These are phyloP conservation scores for Meyerozyma elateridarum DNA, from an alignment of 1,139 yeast species.

Conservation along the genomic window DNA sequence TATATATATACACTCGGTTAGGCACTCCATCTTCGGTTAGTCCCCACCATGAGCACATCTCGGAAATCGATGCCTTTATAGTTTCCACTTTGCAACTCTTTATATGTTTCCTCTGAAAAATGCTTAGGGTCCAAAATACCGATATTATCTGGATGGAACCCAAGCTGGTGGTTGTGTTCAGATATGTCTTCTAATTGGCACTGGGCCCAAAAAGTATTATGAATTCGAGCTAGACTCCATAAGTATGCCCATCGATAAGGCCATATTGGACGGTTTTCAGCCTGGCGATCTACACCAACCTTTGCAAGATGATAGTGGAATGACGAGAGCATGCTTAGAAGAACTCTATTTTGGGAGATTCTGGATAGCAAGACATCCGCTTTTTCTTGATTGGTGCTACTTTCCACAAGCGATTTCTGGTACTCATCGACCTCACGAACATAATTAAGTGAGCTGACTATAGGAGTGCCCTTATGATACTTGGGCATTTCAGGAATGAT, in stretches of 20 bases:
- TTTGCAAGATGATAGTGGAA: constrained; percentile 31
- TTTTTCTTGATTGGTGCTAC: constrained; percentile 18
- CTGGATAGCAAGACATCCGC: constrained; percentile 20
- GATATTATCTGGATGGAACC: constrained; percentile 21
- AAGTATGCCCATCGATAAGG: constrained; percentile 18
- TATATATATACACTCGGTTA: too few species aligned
- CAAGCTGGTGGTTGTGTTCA: constrained; percentile 27
- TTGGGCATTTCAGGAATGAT: constrained; percentile 1
- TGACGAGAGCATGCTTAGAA: constrained; percentile 25
- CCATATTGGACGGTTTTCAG: constrained; percentile 9
- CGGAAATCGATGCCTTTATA: constrained; percentile 22
- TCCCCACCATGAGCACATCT: constrained; percentile 17
- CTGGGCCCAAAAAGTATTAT: constrained; percentile 38
- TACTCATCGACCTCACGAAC: constrained; percentile 28
- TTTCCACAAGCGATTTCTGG: constrained; percentile 17
- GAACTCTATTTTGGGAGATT: constrained; percentile 28
- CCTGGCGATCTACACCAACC: constrained; percentile 24
- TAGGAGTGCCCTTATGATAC: neutral
- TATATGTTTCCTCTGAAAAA: constrained; percentile 23
- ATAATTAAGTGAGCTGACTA: constrained; percentile 16
- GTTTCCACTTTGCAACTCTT: constrained; percentile 22
- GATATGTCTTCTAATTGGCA: constrained; percentile 30
- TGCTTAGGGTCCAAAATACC: constrained; percentile 41
- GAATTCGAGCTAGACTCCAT: constrained; percentile 21
- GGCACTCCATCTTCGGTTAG: too few species aligned